Conservation (phyloP, 192 early-diverging fungal species). For the Backusella tarrabulga region DNA sequence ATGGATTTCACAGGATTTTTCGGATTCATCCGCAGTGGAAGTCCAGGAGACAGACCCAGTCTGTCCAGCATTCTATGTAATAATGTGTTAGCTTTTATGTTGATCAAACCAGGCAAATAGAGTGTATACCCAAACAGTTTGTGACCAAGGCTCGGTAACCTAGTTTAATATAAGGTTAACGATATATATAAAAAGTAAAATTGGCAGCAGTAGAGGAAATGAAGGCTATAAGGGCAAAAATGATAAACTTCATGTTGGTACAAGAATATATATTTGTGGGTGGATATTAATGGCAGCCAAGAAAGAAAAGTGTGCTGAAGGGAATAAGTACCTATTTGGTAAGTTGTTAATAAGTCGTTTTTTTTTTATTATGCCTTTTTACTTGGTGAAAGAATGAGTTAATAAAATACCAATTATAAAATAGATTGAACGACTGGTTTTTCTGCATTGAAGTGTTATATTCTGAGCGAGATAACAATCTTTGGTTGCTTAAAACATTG, state of each 20-base stretch:
- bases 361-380: background rate
- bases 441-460: background rate
- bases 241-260: background rate
- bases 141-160: constrained; percentile 8
- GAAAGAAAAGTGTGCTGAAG: background rate
- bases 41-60: constrained; percentile 25
- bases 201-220: background rate
- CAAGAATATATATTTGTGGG: too few relatives aligned
- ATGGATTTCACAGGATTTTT: constrained; percentile 23
- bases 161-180: background rate
- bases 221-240: background rate
- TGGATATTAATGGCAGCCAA: too few relatives aligned
- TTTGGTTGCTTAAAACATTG: background rate
- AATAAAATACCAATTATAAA: too few relatives aligned
- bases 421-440: too few relatives aligned
- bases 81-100: background rate
- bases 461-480: background rate
- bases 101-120: too few relatives aligned
- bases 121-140: background rate
- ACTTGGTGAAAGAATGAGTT: background rate
- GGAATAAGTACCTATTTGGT: background rate
- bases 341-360: background rate
- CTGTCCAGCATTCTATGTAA: constrained; percentile 12
- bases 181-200: background rate
- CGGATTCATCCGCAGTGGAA: background rate